phyloP scores from a whole-genome alignment of 345 rosid genomes.

The Odontarrhena argentea region DNA sequence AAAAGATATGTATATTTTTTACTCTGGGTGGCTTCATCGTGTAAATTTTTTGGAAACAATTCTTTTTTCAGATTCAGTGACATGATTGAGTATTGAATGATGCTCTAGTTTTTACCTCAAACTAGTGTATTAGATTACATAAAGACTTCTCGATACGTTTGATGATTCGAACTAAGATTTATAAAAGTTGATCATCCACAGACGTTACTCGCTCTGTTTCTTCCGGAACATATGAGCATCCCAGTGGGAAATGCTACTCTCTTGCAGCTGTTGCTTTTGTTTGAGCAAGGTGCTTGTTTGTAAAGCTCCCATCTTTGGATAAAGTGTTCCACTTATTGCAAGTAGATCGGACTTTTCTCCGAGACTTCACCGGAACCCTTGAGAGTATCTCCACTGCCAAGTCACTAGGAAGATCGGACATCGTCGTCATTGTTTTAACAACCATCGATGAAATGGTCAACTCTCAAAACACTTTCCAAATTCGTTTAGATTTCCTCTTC shows the following conservation, averaged over 20 bases:
- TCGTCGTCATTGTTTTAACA: background rate
- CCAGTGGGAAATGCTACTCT: no score
- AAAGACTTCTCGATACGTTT: no score
- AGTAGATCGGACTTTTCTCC: background rate
- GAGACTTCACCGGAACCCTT: background rate
- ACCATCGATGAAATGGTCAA: no score
- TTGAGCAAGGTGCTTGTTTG: background rate
- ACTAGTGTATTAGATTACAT: background rate
- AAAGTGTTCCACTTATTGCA: background rate
- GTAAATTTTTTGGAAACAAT: background rate
- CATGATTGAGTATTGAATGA: background rate
- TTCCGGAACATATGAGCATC: no score
- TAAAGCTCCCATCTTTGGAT: background rate
- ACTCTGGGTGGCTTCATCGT: slow-evolving; percentile 15
- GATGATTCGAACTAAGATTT: no score
- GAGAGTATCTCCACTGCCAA: background rate
- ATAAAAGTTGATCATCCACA: no score
- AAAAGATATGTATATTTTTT: background rate
- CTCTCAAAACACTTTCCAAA: no score
- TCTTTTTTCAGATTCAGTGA: background rate
- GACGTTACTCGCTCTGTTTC: no score
- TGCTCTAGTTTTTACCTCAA: background rate
- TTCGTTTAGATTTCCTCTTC: no score
- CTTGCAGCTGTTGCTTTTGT: no score
- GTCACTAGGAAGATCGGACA: background rate